Conservation (phyloP, 306 rosid genomes). For the Amphicarpaea edgeworthii region DNA sequence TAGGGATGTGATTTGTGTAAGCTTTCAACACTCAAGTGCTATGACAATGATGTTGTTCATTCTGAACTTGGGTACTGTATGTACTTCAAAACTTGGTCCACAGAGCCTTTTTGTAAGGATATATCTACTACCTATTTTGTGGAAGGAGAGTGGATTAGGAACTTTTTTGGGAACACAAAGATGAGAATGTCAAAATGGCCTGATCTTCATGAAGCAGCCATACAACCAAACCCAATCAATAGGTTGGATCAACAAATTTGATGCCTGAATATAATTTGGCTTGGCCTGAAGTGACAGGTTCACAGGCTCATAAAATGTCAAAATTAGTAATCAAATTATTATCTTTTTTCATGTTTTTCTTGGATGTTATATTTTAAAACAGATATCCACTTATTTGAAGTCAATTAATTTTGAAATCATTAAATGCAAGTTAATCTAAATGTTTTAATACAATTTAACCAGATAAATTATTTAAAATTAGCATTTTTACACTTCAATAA, state of each 20-base stretch:
- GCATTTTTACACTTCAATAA: not conserved
- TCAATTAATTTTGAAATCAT: not conserved
- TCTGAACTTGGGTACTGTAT: not conserved
- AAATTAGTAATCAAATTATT: not conserved
- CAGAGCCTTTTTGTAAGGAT: not conserved
- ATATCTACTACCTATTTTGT: not conserved
- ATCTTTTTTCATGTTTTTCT: not conserved
- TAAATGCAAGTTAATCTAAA: not conserved
- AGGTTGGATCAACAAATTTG: not conserved
- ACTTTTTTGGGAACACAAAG: not conserved
- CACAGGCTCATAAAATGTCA: not conserved
- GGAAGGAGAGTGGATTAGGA: conserved; percentile 4
- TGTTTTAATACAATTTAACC: not conserved
- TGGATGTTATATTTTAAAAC: not conserved
- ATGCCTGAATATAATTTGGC: not conserved
- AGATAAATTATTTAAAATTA: not conserved
- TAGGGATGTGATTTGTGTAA: not conserved
- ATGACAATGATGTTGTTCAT: not conserved
- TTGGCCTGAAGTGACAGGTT: not conserved
- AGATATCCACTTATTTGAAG: not conserved
- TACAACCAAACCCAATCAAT: not conserved
- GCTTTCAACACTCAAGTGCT: not conserved
- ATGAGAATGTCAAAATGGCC: not conserved
- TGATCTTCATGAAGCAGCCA: not conserved
- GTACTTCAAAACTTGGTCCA: not conserved